Base-by-base conservation (phyloP, 805 yeast genomes). In the Candida loeiensis region DNA sequence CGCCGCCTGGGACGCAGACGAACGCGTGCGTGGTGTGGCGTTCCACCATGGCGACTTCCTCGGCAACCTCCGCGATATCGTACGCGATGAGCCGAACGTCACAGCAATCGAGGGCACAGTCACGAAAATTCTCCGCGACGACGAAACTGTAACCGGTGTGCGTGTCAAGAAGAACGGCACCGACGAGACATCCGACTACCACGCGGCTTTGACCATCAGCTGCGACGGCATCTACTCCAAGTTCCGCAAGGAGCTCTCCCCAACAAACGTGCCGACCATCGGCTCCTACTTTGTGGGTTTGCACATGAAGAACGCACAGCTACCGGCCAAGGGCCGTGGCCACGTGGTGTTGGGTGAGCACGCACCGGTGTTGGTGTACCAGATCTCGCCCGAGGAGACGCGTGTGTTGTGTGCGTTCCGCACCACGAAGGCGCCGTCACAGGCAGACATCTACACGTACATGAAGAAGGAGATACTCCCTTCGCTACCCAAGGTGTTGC, bases 141-240 rank as follows among this genome's bases (percentile, higher is more conserved):
- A 69, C 17, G 62, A 63, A 13, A 77, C 72, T 19, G 85, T 89
- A n/a, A 61, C 73, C 18, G 98, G 98, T 18, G 89, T 90, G n/a
- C 66, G 66, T 46, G 85, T 79, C 13, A 79, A 71, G 44, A 63
- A 67, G 40, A 21, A 37, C 7, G 40, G 34, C 20, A 40, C 25
- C 6, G 34, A 38, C 14, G 28, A 25, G 6, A 17, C 22, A 9
- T 11, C 3, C 12, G 41, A 69, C 5, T 80, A 73, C 65, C 61
- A 62, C 15, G 86, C 84, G 3, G 76, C 79, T 41, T 56, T 89
- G 42, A 84, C 91, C 5, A 71, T 89, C 21, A 77, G 85, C 35
- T 87, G 95, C 56, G 99, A 93, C 62, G 99, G 99, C 44, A 90
- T 91, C 42, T 88, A 87, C 56, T 90, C 97, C 43, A 89, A 83